A percentile compares a stretch with the other conserved stretches of the same genome.
phyloP scores from a whole-genome alignment of 2,329 filamentous ascomycete species.

The Calycina marina region DNA sequence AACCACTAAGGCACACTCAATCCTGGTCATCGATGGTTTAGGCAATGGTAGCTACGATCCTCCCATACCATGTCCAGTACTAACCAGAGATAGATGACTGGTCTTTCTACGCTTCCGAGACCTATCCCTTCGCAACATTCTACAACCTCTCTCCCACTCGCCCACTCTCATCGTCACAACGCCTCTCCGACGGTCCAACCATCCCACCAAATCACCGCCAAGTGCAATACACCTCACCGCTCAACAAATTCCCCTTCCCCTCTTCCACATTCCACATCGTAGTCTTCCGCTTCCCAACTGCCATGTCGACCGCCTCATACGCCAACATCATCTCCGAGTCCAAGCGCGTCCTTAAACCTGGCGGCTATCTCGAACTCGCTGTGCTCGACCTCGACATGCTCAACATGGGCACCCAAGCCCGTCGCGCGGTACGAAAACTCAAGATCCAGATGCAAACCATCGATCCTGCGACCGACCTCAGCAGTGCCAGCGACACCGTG shows the following conservation, averaged over 20 bases:
- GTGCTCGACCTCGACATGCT: constrained; percentile 69
- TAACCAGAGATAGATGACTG: constrained; percentile 44
- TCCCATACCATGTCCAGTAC: not conserved
- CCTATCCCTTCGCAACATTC: constrained; percentile 59
- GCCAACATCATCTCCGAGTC: constrained; percentile 60
- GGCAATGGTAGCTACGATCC: constrained; percentile 40
- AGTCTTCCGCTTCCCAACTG: constrained; percentile 62
- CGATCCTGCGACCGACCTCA: constrained; percentile 45
- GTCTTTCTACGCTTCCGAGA: constrained; percentile 75
- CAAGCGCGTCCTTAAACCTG: constrained; percentile 62
- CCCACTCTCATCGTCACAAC: constrained; percentile 33
- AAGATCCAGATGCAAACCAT: constrained; percentile 55
- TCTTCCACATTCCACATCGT: constrained; percentile 62
- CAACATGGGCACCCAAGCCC: constrained; percentile 62
- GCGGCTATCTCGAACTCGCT: constrained; percentile 65
- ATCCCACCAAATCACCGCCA: constrained; percentile 61
- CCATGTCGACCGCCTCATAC: constrained; percentile 52
- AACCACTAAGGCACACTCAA: constrained; percentile 39
- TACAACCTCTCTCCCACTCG: constrained; percentile 53
- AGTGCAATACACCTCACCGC: constrained; percentile 44
- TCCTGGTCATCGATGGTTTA: constrained; percentile 69
- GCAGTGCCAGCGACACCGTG: constrained; percentile 43
- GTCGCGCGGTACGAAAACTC: constrained; percentile 52
- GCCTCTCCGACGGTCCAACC: constrained; percentile 27
- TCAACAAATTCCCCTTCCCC: constrained; percentile 58